These are phyloP conservation scores for Syncephalastrum monosporum DNA, from an alignment of 371 early-diverging fungal species.

Conservation along the genomic window DNA sequence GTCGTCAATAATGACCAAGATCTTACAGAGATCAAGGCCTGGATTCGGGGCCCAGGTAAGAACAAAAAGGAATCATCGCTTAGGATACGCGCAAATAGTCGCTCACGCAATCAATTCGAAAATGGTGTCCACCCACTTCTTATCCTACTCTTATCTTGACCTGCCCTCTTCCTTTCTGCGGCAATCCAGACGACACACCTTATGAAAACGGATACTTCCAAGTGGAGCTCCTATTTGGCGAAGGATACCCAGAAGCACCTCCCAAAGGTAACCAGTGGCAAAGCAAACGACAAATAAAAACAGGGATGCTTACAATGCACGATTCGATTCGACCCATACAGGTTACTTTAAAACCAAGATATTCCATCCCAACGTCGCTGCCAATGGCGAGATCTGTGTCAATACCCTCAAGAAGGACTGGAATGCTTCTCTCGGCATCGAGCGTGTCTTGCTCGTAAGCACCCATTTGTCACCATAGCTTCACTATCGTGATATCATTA, in stretches of 20 bases:
- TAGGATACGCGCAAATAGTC: too few species aligned
- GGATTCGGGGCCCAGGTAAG: conserved; percentile 85
- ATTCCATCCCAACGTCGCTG: conserved; percentile 92
- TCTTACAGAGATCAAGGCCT: conserved; percentile 77
- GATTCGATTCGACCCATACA: conserved; percentile 1
- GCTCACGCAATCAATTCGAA: too few species aligned
- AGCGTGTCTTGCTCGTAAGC: conserved; percentile 76
- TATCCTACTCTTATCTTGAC: too few species aligned
- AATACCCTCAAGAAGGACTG: conserved; percentile 92
- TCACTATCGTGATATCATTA: neutral
- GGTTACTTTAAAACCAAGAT: conserved; percentile 85
- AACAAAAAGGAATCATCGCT: neutral
- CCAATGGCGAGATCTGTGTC: conserved; percentile 88
- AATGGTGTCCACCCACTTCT: too few species aligned
- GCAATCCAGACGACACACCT: conserved; percentile 65
- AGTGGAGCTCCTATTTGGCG: conserved; percentile 58
- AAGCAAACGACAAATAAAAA: neutral
- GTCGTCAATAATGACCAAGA: conserved; percentile 68
- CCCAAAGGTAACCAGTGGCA: conserved; percentile 58
- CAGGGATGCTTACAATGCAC: too few species aligned
- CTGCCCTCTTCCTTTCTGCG: too few species aligned
- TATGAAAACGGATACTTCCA: conserved; percentile 77
- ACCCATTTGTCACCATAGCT: neutral
- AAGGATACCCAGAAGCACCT: conserved; percentile 72
- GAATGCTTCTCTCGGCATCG: conserved; percentile 79